A percentile compares a stretch with the other conserved stretches of the same genome.
phyloP scores from a whole-genome alignment of 306 rosid species.

The Oxytropis ochrocephala region DNA sequence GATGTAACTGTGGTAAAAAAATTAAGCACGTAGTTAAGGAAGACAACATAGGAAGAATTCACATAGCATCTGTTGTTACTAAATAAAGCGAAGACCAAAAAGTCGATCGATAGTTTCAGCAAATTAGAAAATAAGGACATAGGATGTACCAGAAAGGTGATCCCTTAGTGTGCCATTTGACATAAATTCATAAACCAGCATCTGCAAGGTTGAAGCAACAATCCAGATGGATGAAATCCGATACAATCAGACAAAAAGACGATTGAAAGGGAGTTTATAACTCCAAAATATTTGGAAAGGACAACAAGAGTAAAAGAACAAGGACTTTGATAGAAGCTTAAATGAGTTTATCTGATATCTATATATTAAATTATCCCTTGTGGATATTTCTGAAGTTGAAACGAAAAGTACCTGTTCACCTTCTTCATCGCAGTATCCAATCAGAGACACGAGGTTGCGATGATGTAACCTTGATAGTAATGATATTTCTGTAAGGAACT shows the following conservation, averaged over 20 bases:
- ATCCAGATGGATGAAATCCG: constrained; percentile 17
- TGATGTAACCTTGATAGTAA: constrained; percentile 75
- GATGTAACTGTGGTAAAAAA: constrained; percentile 41
- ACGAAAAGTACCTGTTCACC: constrained; percentile 59
- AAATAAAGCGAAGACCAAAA: background rate
- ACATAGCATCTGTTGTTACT: background rate
- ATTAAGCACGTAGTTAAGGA: background rate
- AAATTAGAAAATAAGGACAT: constrained; percentile 11
- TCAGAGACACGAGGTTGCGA: constrained; percentile 71
- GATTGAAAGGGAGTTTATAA: background rate
- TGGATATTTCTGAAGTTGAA: background rate
- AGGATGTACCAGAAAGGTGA: constrained; percentile 72
- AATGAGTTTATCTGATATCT: background rate
- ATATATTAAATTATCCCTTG: background rate
- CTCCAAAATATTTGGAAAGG: background rate
- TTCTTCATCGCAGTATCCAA: constrained; percentile 81
- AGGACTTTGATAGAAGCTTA: background rate
- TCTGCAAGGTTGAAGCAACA: constrained; percentile 53
- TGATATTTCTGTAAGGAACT: constrained; percentile 83
- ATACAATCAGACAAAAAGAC: constrained; percentile 7
- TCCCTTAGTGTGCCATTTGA: constrained; percentile 84
- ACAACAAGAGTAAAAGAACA: background rate
- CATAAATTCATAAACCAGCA: constrained; percentile 93
- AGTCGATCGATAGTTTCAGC: background rate
- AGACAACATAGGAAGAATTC: background rate